These are phyloP conservation scores for Chrysosporium queenslandicum DNA, from an alignment of 2,329 filamentous ascomycete species.

Conservation along the genomic window DNA sequence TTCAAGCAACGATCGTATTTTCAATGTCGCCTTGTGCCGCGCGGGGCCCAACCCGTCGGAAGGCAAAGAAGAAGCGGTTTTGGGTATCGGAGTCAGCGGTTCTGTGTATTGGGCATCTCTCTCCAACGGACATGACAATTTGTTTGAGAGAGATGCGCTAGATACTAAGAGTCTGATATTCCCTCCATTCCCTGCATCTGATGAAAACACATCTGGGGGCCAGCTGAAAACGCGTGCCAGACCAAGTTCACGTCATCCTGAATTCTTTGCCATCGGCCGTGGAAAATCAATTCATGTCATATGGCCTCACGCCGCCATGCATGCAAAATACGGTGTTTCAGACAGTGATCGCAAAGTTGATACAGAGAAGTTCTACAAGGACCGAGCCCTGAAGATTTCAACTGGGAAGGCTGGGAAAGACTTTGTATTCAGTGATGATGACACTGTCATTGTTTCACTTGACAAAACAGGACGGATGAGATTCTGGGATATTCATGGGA, in stretches of 20 bases:
- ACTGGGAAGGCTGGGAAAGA: conserved; percentile 98
- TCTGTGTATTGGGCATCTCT: conserved; percentile 93
- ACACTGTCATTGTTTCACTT: conserved; percentile 84
- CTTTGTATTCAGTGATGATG: conserved; percentile 94
- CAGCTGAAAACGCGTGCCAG: conserved; percentile 93
- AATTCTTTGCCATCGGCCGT: conserved; percentile 89
- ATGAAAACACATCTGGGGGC: conserved; percentile 83
- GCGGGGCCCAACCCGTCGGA: conserved; percentile 46
- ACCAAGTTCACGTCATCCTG: conserved; percentile 75
- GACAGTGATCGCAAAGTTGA: conserved; percentile 56
- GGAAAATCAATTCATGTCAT: conserved; percentile 95
- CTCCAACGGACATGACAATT: conserved; percentile 64
- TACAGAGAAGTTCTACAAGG: conserved; percentile 74
- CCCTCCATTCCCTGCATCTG: conserved; percentile 72
- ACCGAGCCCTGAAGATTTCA: conserved; percentile 84
- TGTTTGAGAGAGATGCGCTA: conserved; percentile 65
- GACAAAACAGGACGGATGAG: conserved; percentile 95
- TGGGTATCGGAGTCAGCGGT: conserved; percentile 88
- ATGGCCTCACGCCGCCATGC: conserved; percentile 48
- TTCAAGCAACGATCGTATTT: conserved; percentile 83
- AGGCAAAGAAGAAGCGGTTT: conserved; percentile 64
- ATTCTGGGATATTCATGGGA: conserved; percentile 91
- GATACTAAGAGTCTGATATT: conserved; percentile 83
- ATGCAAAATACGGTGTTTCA: conserved; percentile 41
- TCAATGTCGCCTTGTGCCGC: conserved; percentile 78